Base-by-base conservation (phyloP, 352 stramenopile species). In the Pythium folliculosum region DNA sequence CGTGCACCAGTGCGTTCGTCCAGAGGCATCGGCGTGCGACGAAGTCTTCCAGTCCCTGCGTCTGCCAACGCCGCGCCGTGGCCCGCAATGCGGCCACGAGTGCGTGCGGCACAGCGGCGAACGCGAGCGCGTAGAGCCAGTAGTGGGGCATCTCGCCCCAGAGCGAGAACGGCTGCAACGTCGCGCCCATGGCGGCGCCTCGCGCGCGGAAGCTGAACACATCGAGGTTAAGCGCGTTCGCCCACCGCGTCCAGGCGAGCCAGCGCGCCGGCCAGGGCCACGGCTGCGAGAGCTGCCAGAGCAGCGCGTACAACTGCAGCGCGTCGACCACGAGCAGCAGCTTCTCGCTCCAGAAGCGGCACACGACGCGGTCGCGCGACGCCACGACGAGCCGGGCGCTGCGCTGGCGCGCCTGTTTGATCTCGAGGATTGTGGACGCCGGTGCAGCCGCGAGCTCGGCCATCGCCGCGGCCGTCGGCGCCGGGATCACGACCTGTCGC, bases 281-380 rank as follows among this genome's bases (percentile, higher is more conserved):
- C 43, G 82, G 76, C 70, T 92, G 84, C n/a, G 84, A 86, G 47
- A 92, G 70, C 68, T 92, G 84, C 84, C 84, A 92, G 49, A 92
- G 75, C 35, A 92, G 77, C 30, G 73, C 84, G 55, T 81, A 92
- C 66, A 90, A 50, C 69, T 92, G 84, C 70, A 76, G 47, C 17
- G 68, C 71, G 48, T 92, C 84, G 7, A 75, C 48, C 1, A 78
- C n/a, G 16, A 85, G 49, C 16, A 80, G 37, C 45, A 50, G 62
- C 63, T 90, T 89, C 72, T 90, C 84, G n/a, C 77, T 63, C 84
- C 81, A 90, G 50, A 85, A 81, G 45, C 81, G 78, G 59, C 74
- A 73, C 40, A 86, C 72, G 32, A 60, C 47, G 35, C 60, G 32
- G 17, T 52, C 12, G 13, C 60, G 54, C n/a, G 44, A 35, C 50